A percentile compares a stretch with the other conserved stretches of the same genome.
phyloP scores from a whole-genome alignment of 2,329 filamentous ascomycete species.

The Aspergillus unguis region DNA sequence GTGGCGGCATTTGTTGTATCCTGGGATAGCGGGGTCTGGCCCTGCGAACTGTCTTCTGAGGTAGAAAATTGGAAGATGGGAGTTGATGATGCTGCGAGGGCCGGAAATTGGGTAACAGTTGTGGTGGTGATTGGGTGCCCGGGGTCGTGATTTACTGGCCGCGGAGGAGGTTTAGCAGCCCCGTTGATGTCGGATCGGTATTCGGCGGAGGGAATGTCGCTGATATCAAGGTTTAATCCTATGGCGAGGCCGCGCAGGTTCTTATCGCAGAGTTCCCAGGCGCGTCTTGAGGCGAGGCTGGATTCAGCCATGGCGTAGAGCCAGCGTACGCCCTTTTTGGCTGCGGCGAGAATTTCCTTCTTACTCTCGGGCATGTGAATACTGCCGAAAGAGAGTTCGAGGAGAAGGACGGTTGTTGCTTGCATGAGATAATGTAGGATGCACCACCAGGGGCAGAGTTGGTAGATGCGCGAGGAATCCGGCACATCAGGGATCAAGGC shows the following conservation, averaged over 20 bases:
- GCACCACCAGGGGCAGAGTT: conserved; percentile 45
- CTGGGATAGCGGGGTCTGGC: background rate
- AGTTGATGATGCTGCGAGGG: background rate
- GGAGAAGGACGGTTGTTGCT: conserved; percentile 42
- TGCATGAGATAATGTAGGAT: conserved; percentile 47
- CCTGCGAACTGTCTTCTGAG: background rate
- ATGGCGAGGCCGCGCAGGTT: conserved; percentile 33
- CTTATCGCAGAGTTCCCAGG: conserved; percentile 42
- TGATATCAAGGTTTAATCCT: conserved; percentile 36
- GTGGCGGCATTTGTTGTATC: background rate
- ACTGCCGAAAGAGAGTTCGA: conserved; percentile 45
- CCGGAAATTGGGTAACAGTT: background rate
- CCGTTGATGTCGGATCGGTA: conserved; percentile 16
- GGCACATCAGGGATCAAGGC: conserved; percentile 43
- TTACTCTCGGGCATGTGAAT: conserved; percentile 45
- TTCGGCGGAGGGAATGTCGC: conserved; percentile 30
- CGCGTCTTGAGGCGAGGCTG: conserved; percentile 39
- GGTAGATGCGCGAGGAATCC: conserved; percentile 39
- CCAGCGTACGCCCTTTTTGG: conserved; percentile 45
- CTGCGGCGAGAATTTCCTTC: conserved; percentile 30
- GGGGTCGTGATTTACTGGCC: background rate
- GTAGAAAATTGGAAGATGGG: background rate
- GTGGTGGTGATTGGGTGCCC: background rate
- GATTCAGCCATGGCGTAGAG: conserved; percentile 41
- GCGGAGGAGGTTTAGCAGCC: conserved; percentile 5